Base-by-base conservation (phyloP, 2,329 filamentous ascomycete species). In the Aspergillus fijiensis region DNA sequence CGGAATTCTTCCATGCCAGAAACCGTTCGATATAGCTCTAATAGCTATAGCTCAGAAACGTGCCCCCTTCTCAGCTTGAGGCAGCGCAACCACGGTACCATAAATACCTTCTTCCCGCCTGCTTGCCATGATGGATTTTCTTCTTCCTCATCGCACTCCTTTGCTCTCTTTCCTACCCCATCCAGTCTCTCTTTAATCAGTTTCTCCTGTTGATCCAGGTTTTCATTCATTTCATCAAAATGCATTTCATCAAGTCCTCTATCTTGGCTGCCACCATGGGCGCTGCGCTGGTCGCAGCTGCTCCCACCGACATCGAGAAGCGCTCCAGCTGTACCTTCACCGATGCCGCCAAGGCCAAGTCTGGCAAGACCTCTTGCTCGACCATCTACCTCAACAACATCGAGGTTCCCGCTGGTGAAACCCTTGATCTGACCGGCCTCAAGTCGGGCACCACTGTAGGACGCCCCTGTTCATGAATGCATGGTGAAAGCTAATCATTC, bases 371-470 rank as follows among this genome's bases (percentile, higher is more conserved):
- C 12, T 71, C 72, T 21, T 77, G 76, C 69, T 67, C 73, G 1
- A 71, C 68, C 51, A 79, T 80, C 57, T 67, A 74, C 29, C 70
- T 80, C 5, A 69, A 65, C 56, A 70, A 72, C 60, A 67, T 78
- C 16, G 69, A 62, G 10, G 73, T 77, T 14, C 76, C 76, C 6
- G 67, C 76, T 4, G 71, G 73, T 19, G 68, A 66, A 35, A 77
- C 75, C 16, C 68, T 79, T 9, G 73, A 78, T 58, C 64, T 79
- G 49, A 72, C 67, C 31, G 67, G 65, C 25, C 66, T 78, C 14
- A 67, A 70, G 47, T 60, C 68, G 11, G 72, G 71, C 27, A 74
- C 76, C 16, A 69, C 64, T n/a, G 71, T 76, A 64, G 54, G 55
- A 39, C 19, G 7, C 31, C 12, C 14, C 4, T 27, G 6, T n/a